Base-by-base conservation (phyloP, 225 moss, liverwort and hornwort genomes). In the Physcomitrium patens region DNA sequence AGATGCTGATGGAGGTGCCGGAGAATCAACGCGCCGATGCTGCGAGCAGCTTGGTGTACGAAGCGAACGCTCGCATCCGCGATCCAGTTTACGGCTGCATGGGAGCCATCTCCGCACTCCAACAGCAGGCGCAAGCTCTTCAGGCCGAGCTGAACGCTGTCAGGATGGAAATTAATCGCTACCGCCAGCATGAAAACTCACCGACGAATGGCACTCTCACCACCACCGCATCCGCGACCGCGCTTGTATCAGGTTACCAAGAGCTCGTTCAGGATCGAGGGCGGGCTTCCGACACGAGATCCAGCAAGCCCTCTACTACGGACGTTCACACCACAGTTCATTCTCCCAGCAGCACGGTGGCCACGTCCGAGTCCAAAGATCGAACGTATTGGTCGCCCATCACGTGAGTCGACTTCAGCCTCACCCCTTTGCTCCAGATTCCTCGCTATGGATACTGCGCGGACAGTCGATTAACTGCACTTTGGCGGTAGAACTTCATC, bases 61-160 rank as follows among this genome's bases (percentile, higher is more conserved):
- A 89, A 67, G 89, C 89, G 8, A 83, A 83, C 66, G 86, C 86
- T 3, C 89, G 89, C 64, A 81, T 86, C 75, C 83, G 86, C 23
- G 89, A 89, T 79, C 86, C 89, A 8, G 86, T 89, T 18, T 86
- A 89, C 69, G 89, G 89, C 1, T 86, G 86, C 83, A 81, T 89
- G 80, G 89, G 86, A 22, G 89, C 86, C 66, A 89, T 89, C 72
- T 86, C 89, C 43, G 83, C 86, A 44, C 81, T 89, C 8, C 89
- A 89, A 72, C 85, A 85, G 45, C 88, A 88, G 60, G 78, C 85
- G 46, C 88, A 87, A 71, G 81, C 85, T 22, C 75, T 85, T 24
- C 87, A 87, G 53, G 82, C 70, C 10, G 87, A 87, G 77, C 73
- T 87, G 16, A 75, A 37, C 53, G 87, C 85, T 3, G 82, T 87